Evolutionary conservation across 2,329 filamentous ascomycete genomes (phyloP).

Genomic region (Penicillium capsulatum): DNA sequence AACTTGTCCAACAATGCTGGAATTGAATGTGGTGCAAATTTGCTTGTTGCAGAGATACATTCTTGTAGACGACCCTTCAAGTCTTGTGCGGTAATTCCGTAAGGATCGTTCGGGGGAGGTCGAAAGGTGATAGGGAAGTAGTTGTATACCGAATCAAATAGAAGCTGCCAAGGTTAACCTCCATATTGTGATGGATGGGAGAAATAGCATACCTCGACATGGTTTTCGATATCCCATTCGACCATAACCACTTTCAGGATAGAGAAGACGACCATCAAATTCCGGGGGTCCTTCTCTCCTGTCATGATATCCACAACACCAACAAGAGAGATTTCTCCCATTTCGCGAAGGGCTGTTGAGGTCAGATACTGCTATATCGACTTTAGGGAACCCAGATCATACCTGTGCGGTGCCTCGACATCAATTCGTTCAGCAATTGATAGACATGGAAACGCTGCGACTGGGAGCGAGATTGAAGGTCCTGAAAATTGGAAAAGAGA

Average conservation of each 20-base stretch:
- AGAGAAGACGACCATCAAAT: slow-evolving; percentile 67
- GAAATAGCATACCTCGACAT: slow-evolving; percentile 50
- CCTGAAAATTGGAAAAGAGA: slow-evolving; percentile 51
- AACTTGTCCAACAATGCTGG: slow-evolving; percentile 65
- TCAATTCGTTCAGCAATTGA: slow-evolving; percentile 57
- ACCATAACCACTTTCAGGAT: slow-evolving; percentile 63
- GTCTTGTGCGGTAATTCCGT: slow-evolving; percentile 65
- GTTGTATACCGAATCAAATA: slow-evolving; percentile 67
- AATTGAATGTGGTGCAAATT: slow-evolving; percentile 64
- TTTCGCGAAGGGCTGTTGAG: slow-evolving; percentile 47
- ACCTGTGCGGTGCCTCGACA: slow-evolving; percentile 59
- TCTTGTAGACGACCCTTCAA: slow-evolving; percentile 61
- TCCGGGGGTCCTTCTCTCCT: slow-evolving; percentile 65
- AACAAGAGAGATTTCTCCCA: slow-evolving; percentile 58
- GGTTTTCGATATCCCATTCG: slow-evolving; percentile 61
- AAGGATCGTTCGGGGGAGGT: slow-evolving; percentile 65
- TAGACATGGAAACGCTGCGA: slow-evolving; percentile 62
- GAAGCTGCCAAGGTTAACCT: slow-evolving; percentile 33
- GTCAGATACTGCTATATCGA: no score
- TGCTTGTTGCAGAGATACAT: slow-evolving; percentile 59
- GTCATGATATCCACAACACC: slow-evolving; percentile 62
- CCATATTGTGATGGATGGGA: neutral
- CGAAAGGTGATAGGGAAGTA: slow-evolving; percentile 70
- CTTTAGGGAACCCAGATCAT: no score
- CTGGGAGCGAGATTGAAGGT: slow-evolving; percentile 59